A percentile compares a stretch with the other conserved stretches of the same genome.
Evolutionary conservation across 352 stramenopile genomes (phyloP).

Genomic region (Hyphochytrium catenoides): DNA sequence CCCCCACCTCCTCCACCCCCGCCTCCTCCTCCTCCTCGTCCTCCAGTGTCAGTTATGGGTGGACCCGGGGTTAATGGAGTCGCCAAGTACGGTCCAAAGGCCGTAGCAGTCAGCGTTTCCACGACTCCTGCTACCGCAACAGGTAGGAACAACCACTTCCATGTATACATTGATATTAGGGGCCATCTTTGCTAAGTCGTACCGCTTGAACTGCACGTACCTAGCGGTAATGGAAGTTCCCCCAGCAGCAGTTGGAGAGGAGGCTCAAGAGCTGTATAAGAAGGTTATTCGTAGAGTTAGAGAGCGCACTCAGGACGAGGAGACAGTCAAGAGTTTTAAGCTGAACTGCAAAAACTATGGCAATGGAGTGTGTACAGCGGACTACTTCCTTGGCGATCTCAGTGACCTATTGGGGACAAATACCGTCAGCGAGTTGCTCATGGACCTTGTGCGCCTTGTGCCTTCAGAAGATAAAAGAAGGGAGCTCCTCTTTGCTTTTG

Average conservation of each 20-base stretch:
- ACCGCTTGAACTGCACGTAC: too few species aligned
- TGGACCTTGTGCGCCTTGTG: constrained; percentile 41
- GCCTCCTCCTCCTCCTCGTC: too few species aligned
- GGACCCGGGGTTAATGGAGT: too few species aligned
- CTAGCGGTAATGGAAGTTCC: constrained; percentile 27
- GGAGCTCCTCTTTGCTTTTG: too few species aligned
- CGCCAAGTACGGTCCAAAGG: too few species aligned
- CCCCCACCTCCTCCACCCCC: too few species aligned
- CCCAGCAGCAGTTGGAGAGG: constrained; percentile 26
- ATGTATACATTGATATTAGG: too few species aligned
- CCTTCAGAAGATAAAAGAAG: constrained; percentile 39
- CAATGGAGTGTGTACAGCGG: constrained; percentile 25
- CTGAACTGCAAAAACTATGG: constrained; percentile 44
- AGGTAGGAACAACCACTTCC: too few species aligned
- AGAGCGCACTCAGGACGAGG: constrained; percentile 35
- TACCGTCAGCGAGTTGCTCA: constrained; percentile 38
- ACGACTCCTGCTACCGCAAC: too few species aligned
- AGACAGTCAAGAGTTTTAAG: constrained; percentile 39
- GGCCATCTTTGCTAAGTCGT: too few species aligned
- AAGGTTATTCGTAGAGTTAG: constrained; percentile 41
- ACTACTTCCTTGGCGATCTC: constrained; percentile 29
- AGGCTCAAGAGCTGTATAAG: constrained; percentile 48
- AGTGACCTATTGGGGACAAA: constrained; percentile 32
- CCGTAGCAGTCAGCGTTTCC: too few species aligned
- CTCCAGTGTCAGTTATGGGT: too few species aligned